phyloP scores from a whole-genome alignment of 108 stramenopile genomes.

The Cyclostephanos tholiformis region DNA sequence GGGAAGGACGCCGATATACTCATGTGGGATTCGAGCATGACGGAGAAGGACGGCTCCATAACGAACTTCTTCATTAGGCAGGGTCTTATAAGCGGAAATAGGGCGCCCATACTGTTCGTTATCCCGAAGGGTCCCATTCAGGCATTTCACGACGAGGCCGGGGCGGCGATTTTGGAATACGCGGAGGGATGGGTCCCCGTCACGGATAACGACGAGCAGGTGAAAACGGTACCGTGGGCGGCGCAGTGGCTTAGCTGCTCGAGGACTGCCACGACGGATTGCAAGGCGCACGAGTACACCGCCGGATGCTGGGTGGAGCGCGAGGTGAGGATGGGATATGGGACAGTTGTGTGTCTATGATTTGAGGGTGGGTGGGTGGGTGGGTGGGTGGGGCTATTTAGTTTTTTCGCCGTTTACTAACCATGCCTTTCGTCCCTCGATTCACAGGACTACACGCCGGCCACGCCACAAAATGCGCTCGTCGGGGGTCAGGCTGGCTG shows the following conservation, averaged over 20 bases:
- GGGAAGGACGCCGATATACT: conserved; percentile 50
- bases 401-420: neutral
- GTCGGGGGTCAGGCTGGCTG: conserved; percentile 40
- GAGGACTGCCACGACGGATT: conserved; percentile 12
- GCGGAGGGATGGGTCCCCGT: conserved; percentile 31
- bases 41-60: conserved; percentile 13
- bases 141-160: conserved; percentile 19
- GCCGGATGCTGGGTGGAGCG: conserved; percentile 56
- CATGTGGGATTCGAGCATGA: conserved; percentile 51
- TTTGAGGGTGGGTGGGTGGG: too few relatives aligned
- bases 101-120: conserved; percentile 46
- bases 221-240: conserved; percentile 35
- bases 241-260: conserved; percentile 42
- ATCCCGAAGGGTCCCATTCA: conserved; percentile 2
- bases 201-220: conserved; percentile 40
- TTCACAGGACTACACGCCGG: conserved; percentile 30
- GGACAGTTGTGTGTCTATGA: neutral
- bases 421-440: neutral
- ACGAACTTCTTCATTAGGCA: conserved; percentile 53
- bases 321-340: neutral
- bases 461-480: conserved; percentile 13
- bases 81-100: conserved; percentile 49
- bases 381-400: neutral
- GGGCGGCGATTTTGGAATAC: conserved; percentile 16
- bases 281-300: conserved; percentile 38